Conservation (phyloP, 2,329 filamentous ascomycete species). For the Talaromyces marneffei region DNA sequence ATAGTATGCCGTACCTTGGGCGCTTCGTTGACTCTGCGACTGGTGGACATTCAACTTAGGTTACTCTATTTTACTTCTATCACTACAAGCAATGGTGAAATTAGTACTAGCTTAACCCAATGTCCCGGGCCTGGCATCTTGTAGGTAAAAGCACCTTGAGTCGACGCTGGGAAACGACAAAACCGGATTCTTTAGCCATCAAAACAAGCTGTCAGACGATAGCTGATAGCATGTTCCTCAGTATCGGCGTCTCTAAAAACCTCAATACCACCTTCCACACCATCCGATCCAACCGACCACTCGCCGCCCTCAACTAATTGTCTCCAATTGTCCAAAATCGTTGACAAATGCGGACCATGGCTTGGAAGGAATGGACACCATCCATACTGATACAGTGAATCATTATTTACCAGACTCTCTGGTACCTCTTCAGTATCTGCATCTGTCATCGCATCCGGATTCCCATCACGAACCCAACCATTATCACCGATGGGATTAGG, state of each 20-base stretch:
- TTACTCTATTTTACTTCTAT: too few relatives aligned
- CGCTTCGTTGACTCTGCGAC: too few relatives aligned
- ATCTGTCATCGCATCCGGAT: not conserved
- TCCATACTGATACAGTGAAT: not conserved
- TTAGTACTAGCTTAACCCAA: too few relatives aligned
- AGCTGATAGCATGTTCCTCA: constrained; percentile 20
- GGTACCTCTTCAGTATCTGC: not conserved
- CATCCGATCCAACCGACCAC: constrained; percentile 23
- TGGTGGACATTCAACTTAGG: too few relatives aligned
- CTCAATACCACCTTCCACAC: constrained; percentile 26
- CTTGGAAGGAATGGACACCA: not conserved
- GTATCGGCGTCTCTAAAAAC: constrained; percentile 28
- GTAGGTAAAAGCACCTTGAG: too few relatives aligned
- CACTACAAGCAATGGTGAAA: too few relatives aligned
- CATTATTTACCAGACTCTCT: not conserved
- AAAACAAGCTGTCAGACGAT: constrained; percentile 2
- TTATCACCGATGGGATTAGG: not conserved
- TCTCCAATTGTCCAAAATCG: constrained; percentile 25
- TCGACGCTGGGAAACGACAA: not conserved
- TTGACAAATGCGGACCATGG: constrained; percentile 16
- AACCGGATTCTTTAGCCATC: not conserved
- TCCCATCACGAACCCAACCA: not conserved
- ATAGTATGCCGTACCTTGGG: too few relatives aligned
- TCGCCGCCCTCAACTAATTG: constrained; percentile 22
- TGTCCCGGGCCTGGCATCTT: too few relatives aligned